A percentile compares a stretch with the other conserved stretches of the same genome.
Conservation (phyloP, 805 yeast genomes). For the Candida sanyiensis region DNA sequence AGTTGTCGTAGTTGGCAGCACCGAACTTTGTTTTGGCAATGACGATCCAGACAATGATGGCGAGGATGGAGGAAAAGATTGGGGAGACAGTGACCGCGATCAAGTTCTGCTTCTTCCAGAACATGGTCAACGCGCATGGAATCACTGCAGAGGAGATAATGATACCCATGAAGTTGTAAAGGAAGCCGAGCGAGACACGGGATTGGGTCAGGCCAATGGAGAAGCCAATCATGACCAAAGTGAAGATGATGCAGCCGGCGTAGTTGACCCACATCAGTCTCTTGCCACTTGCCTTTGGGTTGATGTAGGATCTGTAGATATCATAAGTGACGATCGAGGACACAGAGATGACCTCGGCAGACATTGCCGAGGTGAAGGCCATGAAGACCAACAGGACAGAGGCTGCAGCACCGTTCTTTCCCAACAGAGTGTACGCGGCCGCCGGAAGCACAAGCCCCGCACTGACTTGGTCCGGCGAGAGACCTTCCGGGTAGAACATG, state of each 20-base stretch:
- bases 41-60: constrained; percentile 65
- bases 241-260: constrained; percentile 30
- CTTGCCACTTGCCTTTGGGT: constrained; percentile 75
- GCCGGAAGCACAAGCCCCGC: constrained; percentile 71
- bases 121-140: constrained; percentile 63
- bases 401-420: constrained; percentile 85
- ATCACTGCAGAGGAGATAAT: constrained; percentile 83
- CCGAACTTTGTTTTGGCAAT: constrained; percentile 41
- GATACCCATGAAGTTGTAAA: constrained; percentile 85
- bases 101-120: constrained; percentile 58
- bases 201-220: constrained; percentile 80
- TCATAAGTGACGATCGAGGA: constrained; percentile 84
- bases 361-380: constrained; percentile 91
- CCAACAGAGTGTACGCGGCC: constrained; percentile 77
- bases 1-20: constrained; percentile 40
- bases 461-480: constrained; percentile 62
- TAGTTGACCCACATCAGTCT: constrained; percentile 44
- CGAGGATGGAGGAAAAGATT: constrained; percentile 65
- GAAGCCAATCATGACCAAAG: constrained; percentile 70
- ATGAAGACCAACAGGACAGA: constrained; percentile 73
- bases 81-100: constrained; percentile 75
- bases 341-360: constrained; percentile 86
- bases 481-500: constrained; percentile 71
- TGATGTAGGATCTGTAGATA: constrained; percentile 72
- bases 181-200: constrained; percentile 78